Percentiles rank a stretch among this genome's conserved stretches.
Conservation (phyloP, 202 grass and related monocot genomes). For the Elaeis oleifera region DNA sequence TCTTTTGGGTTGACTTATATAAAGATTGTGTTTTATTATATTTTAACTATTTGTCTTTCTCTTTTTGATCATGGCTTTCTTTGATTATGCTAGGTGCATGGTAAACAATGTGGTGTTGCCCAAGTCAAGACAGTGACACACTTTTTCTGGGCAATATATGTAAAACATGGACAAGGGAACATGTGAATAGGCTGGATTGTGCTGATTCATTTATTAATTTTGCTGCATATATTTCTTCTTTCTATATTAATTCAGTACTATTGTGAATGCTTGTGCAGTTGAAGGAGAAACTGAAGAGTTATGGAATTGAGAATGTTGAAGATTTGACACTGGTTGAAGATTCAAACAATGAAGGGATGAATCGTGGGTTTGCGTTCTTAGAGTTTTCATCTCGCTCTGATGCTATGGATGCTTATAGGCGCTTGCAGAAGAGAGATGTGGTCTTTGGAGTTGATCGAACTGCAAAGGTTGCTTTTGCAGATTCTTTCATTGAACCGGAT, state of each 20-base stretch:
- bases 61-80: constrained; percentile 18
- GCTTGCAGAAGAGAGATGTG: constrained; percentile 75
- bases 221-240: background rate
- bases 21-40: background rate
- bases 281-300: constrained; percentile 82
- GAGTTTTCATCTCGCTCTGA: constrained; percentile 86
- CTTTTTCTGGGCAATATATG: constrained; percentile 95
- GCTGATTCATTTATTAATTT: constrained; percentile 4
- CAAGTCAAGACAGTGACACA: constrained; percentile 88
- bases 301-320: constrained; percentile 75
- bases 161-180: constrained; percentile 94
- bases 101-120: constrained; percentile 83
- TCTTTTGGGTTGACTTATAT: constrained; percentile 1
- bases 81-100: constrained; percentile 47
- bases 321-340: constrained; percentile 71
- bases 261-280: constrained; percentile 47
- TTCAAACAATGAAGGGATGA: constrained; percentile 71
- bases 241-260: constrained; percentile 19
- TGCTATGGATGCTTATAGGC: constrained; percentile 82
- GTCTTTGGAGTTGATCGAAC: constrained; percentile 73
- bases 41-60: background rate
- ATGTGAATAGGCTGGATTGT: constrained; percentile 34
- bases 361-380: constrained; percentile 88
- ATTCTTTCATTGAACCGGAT: constrained; percentile 73
- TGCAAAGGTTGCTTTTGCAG: constrained; percentile 92